These are phyloP conservation scores for Sequoiadendron giganteum DNA, from an alignment of 75 land plant species.

Conservation along the genomic window DNA sequence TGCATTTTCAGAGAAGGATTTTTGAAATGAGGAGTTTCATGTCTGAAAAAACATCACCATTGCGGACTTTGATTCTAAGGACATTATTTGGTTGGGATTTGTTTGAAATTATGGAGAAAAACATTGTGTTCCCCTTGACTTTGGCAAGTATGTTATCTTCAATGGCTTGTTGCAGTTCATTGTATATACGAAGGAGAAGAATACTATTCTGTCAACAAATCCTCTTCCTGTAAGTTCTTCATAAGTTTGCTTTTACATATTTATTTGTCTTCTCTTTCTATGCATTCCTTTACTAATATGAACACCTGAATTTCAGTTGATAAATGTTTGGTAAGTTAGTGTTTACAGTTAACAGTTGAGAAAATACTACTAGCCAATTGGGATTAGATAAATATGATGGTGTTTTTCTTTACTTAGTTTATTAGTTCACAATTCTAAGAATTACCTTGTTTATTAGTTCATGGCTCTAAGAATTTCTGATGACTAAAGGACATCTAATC, in stretches of 20 bases:
- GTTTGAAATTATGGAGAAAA: conserved; percentile 8
- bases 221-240: conserved; percentile 64
- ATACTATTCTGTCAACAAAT: conserved; percentile 83
- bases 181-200: conserved; percentile 84
- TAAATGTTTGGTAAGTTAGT: background rate
- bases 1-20: background rate
- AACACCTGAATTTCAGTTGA: background rate
- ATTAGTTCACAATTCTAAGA: background rate
- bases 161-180: conserved; percentile 71
- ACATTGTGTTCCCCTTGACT: conserved; percentile 50
- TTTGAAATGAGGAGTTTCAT: background rate
- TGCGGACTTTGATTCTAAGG: background rate
- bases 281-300: background rate
- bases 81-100: background rate
- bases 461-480: background rate
- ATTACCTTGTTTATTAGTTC: background rate
- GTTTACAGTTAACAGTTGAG: background rate
- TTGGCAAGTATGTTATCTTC: conserved; percentile 70
- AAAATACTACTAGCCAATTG: background rate
- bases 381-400: background rate
- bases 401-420: background rate
- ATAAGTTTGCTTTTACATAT: background rate
- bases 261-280: background rate
- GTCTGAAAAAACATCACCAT: background rate
- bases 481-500: background rate